Evolutionary conservation across 345 rosid species (phyloP).

Genomic region (Lenwebbia sp.): DNA sequence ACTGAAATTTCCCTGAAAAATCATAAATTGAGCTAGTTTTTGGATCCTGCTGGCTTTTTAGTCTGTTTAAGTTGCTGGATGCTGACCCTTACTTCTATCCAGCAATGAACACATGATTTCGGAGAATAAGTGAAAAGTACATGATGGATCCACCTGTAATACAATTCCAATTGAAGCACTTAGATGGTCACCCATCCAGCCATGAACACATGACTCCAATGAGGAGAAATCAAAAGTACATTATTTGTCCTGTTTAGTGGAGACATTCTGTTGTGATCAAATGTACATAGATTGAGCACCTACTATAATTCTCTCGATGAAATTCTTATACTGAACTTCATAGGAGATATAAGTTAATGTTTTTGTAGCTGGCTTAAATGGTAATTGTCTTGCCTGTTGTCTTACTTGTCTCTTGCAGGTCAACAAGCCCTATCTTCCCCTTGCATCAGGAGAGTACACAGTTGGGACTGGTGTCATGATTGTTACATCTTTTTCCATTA

Average conservation of each 20-base stretch:
- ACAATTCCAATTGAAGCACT: background rate
- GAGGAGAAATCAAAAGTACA: background rate
- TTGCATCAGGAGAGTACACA: conserved; percentile 93
- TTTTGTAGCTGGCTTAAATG: background rate
- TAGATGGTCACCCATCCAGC: background rate
- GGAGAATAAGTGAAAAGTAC: background rate
- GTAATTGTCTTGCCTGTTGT: background rate
- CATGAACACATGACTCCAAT: background rate
- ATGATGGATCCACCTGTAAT: background rate
- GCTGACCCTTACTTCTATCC: background rate
- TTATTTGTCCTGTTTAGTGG: background rate
- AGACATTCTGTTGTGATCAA: background rate
- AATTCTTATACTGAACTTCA: background rate
- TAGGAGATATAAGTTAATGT: background rate
- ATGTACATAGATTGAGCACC: background rate
- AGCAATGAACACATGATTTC: background rate
- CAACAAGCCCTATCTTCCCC: conserved; percentile 93
- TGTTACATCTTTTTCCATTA: conserved; percentile 51
- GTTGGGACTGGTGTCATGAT: conserved; percentile 48
- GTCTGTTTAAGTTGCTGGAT: background rate
- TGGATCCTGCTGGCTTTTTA: background rate
- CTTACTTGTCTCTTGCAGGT: conserved; percentile 30
- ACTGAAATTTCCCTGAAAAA: background rate
- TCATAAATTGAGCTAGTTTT: background rate
- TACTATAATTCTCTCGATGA: background rate